A percentile compares a stretch with the other conserved stretches of the same genome.
Evolutionary conservation across 1,284 basidiomycete genomes (phyloP).

Genomic region (Leccinum fallax): DNA sequence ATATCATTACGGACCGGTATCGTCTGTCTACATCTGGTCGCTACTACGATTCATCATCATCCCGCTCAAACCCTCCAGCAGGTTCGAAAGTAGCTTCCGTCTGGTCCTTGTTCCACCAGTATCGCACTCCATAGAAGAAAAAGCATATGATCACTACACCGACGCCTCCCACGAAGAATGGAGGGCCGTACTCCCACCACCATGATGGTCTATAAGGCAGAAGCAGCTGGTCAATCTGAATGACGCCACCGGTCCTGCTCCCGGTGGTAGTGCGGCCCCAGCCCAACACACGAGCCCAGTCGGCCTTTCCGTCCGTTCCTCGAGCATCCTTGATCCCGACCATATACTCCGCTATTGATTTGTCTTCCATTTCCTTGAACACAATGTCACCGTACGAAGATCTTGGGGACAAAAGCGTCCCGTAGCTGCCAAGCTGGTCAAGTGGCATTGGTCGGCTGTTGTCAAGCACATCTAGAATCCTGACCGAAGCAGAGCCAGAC

Average conservation of each 20-base stretch:
- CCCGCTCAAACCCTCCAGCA: constrained; percentile 71
- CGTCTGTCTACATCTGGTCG: constrained; percentile 12
- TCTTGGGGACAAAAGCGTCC: constrained; percentile 64
- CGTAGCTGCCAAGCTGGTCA: constrained; percentile 71
- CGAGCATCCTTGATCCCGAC: constrained; percentile 91
- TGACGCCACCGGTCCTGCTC: constrained; percentile 78
- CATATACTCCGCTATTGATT: constrained; percentile 50
- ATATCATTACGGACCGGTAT: constrained; percentile 6
- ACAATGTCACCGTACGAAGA: constrained; percentile 81
- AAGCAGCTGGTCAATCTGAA: constrained; percentile 84
- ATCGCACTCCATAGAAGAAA: constrained; percentile 73
- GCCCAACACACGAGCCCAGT: constrained; percentile 76
- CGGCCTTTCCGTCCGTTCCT: constrained; percentile 67
- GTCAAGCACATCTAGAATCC: constrained; percentile 45
- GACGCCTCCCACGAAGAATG: constrained; percentile 55
- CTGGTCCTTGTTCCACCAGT: constrained; percentile 68
- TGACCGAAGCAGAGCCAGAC: constrained; percentile 22
- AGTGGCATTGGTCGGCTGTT: constrained; percentile 74
- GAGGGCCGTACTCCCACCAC: constrained; percentile 73
- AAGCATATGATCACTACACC: constrained; percentile 60
- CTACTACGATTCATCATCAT: constrained; percentile 50
- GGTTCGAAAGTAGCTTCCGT: constrained; percentile 86
- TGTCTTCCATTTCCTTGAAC: constrained; percentile 63
- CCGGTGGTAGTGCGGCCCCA: constrained; percentile 84
- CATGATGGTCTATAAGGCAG: constrained; percentile 85